Evolutionary conservation across 2,329 filamentous ascomycete genomes (phyloP).

Genomic region (Ceratocystiopsis brevicomis): DNA sequence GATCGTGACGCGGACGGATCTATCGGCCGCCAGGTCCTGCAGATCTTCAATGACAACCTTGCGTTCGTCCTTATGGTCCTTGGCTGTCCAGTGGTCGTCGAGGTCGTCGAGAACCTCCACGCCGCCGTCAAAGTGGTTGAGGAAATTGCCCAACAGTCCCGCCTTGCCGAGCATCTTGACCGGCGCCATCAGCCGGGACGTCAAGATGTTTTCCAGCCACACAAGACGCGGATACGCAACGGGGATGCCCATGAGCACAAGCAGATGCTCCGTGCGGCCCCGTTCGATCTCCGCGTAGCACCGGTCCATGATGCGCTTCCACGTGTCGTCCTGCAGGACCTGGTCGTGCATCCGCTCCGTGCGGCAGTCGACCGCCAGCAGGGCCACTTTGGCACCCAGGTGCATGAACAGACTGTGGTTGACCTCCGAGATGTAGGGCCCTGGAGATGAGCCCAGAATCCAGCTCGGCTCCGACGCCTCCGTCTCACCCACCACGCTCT

Average conservation of each 20-base stretch:
- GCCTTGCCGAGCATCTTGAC: slow-evolving; percentile 74
- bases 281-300: slow-evolving; percentile 65
- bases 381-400: slow-evolving; percentile 58
- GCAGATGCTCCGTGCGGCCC: slow-evolving; percentile 72
- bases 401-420: slow-evolving; percentile 76
- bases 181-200: slow-evolving; percentile 69
- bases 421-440: slow-evolving; percentile 75
- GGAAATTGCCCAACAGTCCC: slow-evolving; percentile 58
- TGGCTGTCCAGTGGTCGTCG: slow-evolving; percentile 95
- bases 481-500: slow-evolving; percentile 65
- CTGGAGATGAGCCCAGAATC: slow-evolving; percentile 60
- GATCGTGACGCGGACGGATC: slow-evolving; percentile 80
- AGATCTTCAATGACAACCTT: slow-evolving; percentile 75
- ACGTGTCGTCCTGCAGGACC: slow-evolving; percentile 62
- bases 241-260: slow-evolving; percentile 70
- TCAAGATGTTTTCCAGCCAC: slow-evolving; percentile 56
- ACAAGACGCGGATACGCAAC: slow-evolving; percentile 64
- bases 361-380: slow-evolving; percentile 77
- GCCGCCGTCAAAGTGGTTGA: slow-evolving; percentile 81
- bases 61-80: slow-evolving; percentile 80
- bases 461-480: slow-evolving; percentile 77
- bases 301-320: slow-evolving; percentile 71
- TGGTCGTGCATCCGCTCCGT: slow-evolving; percentile 77
- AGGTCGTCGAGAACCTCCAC: slow-evolving; percentile 83
- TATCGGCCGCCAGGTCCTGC: slow-evolving; percentile 82